Conservation (phyloP, 2,329 filamentous ascomycete genomes). For the Fusarium fujikuroi region DNA sequence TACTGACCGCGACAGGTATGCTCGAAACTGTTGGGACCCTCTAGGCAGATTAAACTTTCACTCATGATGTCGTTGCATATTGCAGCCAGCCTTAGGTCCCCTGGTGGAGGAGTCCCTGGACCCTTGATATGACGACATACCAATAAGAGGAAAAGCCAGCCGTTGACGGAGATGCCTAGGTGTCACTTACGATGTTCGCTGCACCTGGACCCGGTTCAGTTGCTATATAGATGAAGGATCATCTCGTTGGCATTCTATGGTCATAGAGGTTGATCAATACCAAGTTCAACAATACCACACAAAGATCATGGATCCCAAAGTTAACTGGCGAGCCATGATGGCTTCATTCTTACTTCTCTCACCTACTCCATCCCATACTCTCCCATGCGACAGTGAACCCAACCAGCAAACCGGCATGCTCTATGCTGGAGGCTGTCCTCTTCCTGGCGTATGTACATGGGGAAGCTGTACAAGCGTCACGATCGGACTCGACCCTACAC, state of each 20-base stretch:
- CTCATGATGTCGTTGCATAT: background rate
- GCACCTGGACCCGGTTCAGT: background rate
- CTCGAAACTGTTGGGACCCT: background rate
- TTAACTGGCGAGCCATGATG: slow-evolving; percentile 20
- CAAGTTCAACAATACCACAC: background rate
- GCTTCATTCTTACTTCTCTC: background rate
- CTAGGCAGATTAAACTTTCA: background rate
- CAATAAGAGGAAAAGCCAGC: background rate
- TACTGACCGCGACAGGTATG: background rate
- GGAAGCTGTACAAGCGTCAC: slow-evolving; percentile 31
- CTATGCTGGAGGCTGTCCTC: slow-evolving; percentile 30
- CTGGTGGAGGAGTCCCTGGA: background rate
- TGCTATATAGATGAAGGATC: slow-evolving; percentile 21
- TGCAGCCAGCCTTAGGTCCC: background rate
- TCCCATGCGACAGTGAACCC: background rate
- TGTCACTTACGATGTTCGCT: too few relatives aligned
- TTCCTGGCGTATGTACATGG: slow-evolving; percentile 28
- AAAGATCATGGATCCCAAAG: background rate
- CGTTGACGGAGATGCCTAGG: background rate
- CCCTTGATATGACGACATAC: slow-evolving; percentile 12
- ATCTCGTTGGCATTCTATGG: background rate
- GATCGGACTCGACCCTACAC: slow-evolving; percentile 23
- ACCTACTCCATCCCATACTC: background rate
- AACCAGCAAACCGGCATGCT: slow-evolving; percentile 2
- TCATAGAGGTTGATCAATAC: slow-evolving; percentile 16